These are phyloP conservation scores for Vigna hirtella DNA, from an alignment of 306 rosid species.

Conservation along the genomic window DNA sequence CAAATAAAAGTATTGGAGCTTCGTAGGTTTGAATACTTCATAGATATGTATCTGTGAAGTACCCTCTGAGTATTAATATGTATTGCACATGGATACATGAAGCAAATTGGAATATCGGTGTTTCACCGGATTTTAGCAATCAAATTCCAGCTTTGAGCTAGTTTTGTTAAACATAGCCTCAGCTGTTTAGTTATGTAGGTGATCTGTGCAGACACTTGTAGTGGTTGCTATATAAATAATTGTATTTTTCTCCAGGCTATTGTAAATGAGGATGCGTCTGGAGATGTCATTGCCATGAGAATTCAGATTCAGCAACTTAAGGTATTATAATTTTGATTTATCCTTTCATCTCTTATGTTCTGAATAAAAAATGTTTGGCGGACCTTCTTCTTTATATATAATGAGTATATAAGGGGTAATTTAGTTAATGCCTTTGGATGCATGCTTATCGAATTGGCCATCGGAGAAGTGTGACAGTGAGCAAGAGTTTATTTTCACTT, in stretches of 20 bases:
- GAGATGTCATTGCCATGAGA: conserved; percentile 96
- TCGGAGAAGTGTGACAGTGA: neutral
- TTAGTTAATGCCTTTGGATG: conserved; percentile 29
- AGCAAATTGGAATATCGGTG: no score
- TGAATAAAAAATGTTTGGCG: conserved; percentile 5
- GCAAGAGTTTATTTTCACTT: neutral
- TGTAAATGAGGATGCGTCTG: conserved; percentile 94
- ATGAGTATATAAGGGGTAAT: conserved; percentile 10
- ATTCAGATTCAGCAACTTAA: conserved; percentile 95
- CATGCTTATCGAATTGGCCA: conserved; percentile 1
- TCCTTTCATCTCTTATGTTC: conserved; percentile 9
- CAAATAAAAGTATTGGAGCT: no score
- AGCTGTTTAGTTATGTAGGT: neutral
- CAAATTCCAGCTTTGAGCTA: no score
- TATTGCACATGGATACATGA: no score
- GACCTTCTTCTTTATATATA: neutral
- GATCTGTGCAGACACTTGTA: conserved; percentile 23
- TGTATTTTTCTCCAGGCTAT: conserved; percentile 69
- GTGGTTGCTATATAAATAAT: neutral
- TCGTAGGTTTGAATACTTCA: no score
- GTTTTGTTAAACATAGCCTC: no score
- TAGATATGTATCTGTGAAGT: no score
- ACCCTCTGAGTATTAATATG: no score
- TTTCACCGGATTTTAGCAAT: no score
- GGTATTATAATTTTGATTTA: conserved; percentile 58